Conservation (phyloP, 352 stramenopile genomes). For the Pythium coloratum region DNA sequence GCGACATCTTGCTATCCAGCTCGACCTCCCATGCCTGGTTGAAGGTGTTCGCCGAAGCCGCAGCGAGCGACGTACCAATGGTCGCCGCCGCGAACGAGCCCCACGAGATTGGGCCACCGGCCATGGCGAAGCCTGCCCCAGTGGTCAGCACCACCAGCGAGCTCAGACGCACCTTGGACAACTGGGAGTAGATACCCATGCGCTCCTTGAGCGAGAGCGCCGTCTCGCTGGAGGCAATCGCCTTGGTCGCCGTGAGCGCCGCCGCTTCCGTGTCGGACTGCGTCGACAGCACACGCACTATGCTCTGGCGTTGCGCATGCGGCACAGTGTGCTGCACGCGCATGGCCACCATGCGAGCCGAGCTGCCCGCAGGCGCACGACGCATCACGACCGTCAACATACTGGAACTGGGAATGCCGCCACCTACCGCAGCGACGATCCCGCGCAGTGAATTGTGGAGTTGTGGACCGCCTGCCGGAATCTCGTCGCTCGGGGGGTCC, state of each 20-base stretch:
- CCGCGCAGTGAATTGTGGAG: conserved; percentile 22
- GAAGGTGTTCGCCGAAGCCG: conserved; percentile 94
- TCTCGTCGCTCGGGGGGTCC: background rate
- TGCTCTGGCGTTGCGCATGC: conserved; percentile 18
- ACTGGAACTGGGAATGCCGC: background rate
- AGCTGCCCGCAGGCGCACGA: conserved; percentile 10
- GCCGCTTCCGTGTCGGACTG: conserved; percentile 48
- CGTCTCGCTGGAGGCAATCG: conserved; percentile 11
- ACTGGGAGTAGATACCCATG: conserved; percentile 81
- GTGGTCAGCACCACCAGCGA: conserved; percentile 97
- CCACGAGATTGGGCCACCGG: conserved; percentile 91
- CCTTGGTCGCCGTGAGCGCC: conserved; percentile 32
- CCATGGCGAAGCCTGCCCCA: conserved; percentile 95
- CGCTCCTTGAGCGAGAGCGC: conserved; percentile 63
- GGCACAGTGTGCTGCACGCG: conserved; percentile 16
- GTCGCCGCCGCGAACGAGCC: conserved; percentile 87
- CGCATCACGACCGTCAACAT: conserved; percentile 30
- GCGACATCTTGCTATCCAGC: conserved; percentile 96
- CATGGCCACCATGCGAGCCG: conserved; percentile 4
- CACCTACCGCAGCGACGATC: conserved; percentile 20
- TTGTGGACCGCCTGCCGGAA: conserved; percentile 10
- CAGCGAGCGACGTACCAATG: conserved; percentile 94
- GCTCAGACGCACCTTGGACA: conserved; percentile 94
- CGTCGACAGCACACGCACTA: conserved; percentile 65
- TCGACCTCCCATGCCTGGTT: conserved; percentile 98